Percentiles rank a stretch among this genome's conserved stretches.
phyloP scores from a whole-genome alignment of 2,329 filamentous ascomycete genomes.

The Sarocladium kiliense region DNA sequence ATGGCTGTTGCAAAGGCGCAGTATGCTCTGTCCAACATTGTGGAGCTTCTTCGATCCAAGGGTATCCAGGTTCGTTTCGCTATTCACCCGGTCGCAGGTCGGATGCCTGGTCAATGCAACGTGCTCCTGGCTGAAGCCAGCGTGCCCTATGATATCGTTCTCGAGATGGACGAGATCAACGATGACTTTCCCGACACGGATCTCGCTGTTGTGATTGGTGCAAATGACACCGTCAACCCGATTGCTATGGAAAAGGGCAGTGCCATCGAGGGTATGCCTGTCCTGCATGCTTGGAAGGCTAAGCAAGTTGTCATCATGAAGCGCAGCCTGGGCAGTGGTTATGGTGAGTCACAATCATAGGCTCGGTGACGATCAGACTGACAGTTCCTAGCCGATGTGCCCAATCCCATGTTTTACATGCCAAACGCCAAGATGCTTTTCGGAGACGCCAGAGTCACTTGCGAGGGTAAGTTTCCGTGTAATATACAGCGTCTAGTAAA shows the following conservation, averaged over 20 bases:
- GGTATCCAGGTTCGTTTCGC: conserved; percentile 82
- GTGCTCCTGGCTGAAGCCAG: conserved; percentile 82
- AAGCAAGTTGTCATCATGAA: conserved; percentile 95
- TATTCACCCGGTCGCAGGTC: conserved; percentile 83
- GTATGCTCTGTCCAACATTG: conserved; percentile 83
- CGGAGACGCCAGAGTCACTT: conserved; percentile 79
- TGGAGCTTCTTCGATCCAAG: conserved; percentile 64
- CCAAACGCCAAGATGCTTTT: conserved; percentile 87
- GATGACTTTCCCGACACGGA: conserved; percentile 85
- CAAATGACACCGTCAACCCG: conserved; percentile 89
- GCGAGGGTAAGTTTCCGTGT: conserved; percentile 64
- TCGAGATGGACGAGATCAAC: conserved; percentile 96
- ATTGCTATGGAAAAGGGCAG: conserved; percentile 80
- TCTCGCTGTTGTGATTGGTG: conserved; percentile 81
- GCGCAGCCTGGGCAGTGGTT: conserved; percentile 80
- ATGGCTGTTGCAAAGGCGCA: conserved; percentile 95
- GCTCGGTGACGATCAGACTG: neutral
- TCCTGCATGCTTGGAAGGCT: conserved; percentile 88
- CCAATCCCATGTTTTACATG: conserved; percentile 93
- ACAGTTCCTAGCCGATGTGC: conserved; percentile 63
- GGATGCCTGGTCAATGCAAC: conserved; percentile 93
- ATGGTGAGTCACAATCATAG: conserved; percentile 49
- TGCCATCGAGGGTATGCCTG: conserved; percentile 87
- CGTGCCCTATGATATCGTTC: conserved; percentile 85
- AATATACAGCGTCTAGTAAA: too few relatives aligned